These are phyloP conservation scores for Hypsizygus ulmarius DNA, from an alignment of 1,284 basidiomycete genomes.

Conservation along the genomic window DNA sequence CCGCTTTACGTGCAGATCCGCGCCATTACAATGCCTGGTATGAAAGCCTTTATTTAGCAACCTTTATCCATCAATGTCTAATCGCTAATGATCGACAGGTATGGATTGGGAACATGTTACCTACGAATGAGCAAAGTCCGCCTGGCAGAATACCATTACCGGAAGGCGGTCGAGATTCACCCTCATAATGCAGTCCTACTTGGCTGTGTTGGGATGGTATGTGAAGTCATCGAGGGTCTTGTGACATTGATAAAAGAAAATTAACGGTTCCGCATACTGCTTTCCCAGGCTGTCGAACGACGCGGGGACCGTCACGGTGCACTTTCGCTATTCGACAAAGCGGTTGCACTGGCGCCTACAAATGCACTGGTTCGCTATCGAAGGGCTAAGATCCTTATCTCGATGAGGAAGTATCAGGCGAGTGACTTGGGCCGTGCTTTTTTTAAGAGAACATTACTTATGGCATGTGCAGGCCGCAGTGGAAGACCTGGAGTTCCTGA, in stretches of 20 bases:
- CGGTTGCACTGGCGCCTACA: conserved; percentile 71
- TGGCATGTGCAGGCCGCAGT: conserved; percentile 62
- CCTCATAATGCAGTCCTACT: conserved; percentile 87
- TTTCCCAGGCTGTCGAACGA: conserved; percentile 76
- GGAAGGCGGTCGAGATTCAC: conserved; percentile 86
- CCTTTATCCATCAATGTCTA: conserved; percentile 20
- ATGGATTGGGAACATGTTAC: conserved; percentile 95
- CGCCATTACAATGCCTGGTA: conserved; percentile 96
- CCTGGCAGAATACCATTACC: conserved; percentile 92
- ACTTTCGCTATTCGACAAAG: conserved; percentile 75
- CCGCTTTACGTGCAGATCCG: conserved; percentile 81
- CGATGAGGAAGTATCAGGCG: conserved; percentile 78
- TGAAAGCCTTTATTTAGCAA: conserved; percentile 28
- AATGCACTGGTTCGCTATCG: conserved; percentile 90
- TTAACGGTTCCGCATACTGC: conserved; percentile 23
- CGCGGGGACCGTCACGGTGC: conserved; percentile 72
- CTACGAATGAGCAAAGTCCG: conserved; percentile 86
- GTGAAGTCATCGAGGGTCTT: conserved; percentile 38
- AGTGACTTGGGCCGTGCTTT: conserved; percentile 27
- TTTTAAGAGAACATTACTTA: conserved; percentile 5
- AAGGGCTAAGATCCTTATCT: conserved; percentile 83
- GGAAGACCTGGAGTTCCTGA: conserved; percentile 73
- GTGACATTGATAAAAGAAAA: conserved; percentile 23
- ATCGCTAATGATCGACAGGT: conserved; percentile 56
- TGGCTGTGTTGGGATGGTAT: conserved; percentile 88